A percentile compares a stretch with the other conserved stretches of the same genome.
These are phyloP conservation scores for Tympanopsis confertula DNA, from an alignment of 2,329 filamentous ascomycete genomes.

Conservation along the genomic window DNA sequence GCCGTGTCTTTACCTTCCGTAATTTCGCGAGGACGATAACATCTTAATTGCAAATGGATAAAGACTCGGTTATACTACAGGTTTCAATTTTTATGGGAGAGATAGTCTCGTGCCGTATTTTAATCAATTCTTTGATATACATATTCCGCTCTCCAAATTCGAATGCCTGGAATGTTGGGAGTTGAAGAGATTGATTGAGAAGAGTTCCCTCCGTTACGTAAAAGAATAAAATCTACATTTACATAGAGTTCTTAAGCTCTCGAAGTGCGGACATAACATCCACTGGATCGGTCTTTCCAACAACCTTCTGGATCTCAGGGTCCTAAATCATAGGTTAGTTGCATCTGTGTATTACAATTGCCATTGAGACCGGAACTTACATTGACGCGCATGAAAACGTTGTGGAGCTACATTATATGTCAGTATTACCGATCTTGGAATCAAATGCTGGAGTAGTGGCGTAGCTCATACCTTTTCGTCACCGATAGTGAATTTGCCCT, in stretches of 20 bases:
- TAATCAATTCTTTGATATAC: no score
- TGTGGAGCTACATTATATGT: conserved; percentile 56
- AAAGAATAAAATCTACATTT: no score
- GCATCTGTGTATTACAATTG: conserved; percentile 4
- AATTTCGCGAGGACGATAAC: no score
- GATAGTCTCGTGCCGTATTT: no score
- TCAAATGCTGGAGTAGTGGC: conserved; percentile 1
- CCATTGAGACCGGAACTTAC: conserved; percentile 31
- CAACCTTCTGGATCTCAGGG: conserved; percentile 71
- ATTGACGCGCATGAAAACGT: conserved; percentile 86
- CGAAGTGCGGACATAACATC: conserved; percentile 77
- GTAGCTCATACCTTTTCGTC: conserved; percentile 69
- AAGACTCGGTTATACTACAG: no score
- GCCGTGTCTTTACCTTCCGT: no score
- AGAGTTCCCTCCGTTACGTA: no score
- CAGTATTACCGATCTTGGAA: neutral
- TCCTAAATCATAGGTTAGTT: conserved; percentile 37
- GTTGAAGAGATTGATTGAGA: no score
- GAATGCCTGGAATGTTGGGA: no score
- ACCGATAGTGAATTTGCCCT: conserved; percentile 90
- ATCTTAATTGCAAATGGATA: no score
- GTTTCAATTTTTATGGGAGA: no score
- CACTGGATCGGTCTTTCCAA: conserved; percentile 68
- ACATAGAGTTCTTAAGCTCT: conserved; percentile 68
- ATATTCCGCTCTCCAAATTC: no score